These are phyloP conservation scores for Escallonia rubra DNA, from an alignment of 129 eudicot species.

Conservation along the genomic window DNA sequence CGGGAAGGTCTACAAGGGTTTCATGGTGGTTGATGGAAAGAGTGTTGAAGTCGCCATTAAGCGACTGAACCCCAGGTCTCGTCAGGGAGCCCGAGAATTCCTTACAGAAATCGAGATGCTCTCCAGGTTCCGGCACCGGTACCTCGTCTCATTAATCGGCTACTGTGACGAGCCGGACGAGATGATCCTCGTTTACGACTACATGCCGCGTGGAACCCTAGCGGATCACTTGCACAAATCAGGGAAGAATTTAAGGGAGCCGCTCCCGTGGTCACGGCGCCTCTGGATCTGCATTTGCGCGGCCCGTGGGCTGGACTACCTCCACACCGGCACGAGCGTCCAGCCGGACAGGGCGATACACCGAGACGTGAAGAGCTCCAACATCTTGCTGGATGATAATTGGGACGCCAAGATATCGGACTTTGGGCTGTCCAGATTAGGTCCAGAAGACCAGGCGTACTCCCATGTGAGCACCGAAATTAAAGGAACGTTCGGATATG, in stretches of 20 bases:
- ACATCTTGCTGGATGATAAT: conserved; percentile 36
- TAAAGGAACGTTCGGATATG: conserved; percentile 50
- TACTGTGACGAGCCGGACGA: conserved; percentile 35
- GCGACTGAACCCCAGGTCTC: conserved; percentile 27
- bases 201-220: conserved; percentile 29
- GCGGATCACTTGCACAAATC: conserved; percentile 25
- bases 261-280: conserved; percentile 33
- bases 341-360: conserved; percentile 27
- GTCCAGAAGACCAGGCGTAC: conserved; percentile 13
- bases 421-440: conserved; percentile 45
- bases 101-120: conserved; percentile 35
- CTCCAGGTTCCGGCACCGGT: conserved; percentile 28
- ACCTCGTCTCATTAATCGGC: conserved; percentile 35
- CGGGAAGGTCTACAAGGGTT: conserved; percentile 34
- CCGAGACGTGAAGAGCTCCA: conserved; percentile 46
- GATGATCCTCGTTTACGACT: conserved; percentile 37
- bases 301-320: conserved; percentile 36
- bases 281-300: conserved; percentile 36
- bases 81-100: conserved; percentile 33
- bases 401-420: conserved; percentile 48
- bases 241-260: conserved; percentile 1
- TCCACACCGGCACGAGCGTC: conserved; percentile 29
- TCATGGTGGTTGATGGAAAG: conserved; percentile 7
- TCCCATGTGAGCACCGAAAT: conserved; percentile 40
- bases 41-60: conserved; percentile 29